phyloP scores from a whole-genome alignment of 495 filamentous ascomycete species.

The Geoglossum glabrum region DNA sequence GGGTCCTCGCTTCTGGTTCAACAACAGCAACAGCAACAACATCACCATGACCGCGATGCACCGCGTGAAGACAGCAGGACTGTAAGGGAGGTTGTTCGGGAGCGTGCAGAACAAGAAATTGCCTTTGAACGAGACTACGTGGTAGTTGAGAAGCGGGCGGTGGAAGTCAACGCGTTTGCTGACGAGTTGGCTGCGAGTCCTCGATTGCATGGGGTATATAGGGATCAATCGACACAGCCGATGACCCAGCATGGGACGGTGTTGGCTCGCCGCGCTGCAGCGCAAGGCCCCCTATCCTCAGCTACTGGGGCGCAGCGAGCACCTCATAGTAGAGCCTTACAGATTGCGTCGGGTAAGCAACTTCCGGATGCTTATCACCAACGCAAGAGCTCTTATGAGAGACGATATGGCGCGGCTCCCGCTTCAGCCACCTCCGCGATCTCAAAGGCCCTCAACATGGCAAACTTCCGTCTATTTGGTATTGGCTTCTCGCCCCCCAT shows the following conservation, averaged over 20 bases:
- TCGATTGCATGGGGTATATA: slow-evolving; percentile 12
- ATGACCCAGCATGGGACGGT: slow-evolving; percentile 7
- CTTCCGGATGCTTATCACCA: slow-evolving; percentile 44
- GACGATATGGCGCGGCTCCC: slow-evolving; percentile 55
- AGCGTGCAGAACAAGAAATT: slow-evolving; percentile 66
- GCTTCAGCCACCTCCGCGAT: slow-evolving; percentile 69
- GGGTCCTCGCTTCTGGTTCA: slow-evolving; percentile 26
- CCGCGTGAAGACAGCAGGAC: slow-evolving; percentile 16
- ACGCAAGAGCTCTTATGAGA: slow-evolving; percentile 57
- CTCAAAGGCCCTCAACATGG: slow-evolving; percentile 85
- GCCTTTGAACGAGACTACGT: slow-evolving; percentile 89
- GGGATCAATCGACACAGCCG: not conserved
- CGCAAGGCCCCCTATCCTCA: slow-evolving; percentile 37
- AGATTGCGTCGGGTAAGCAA: slow-evolving; percentile 39
- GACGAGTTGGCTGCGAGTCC: slow-evolving; percentile 78
- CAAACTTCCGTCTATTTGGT: slow-evolving; percentile 66
- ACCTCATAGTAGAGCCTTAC: slow-evolving; percentile 38
- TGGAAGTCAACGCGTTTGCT: slow-evolving; percentile 92
- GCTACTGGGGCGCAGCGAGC: slow-evolving; percentile 35
- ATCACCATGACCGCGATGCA: slow-evolving; percentile 1
- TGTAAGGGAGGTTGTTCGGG: slow-evolving; percentile 38
- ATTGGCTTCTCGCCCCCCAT: slow-evolving; percentile 52
- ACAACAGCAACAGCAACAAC: slow-evolving; percentile 9
- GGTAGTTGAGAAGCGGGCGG: slow-evolving; percentile 78
- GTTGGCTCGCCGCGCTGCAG: slow-evolving; percentile 48